Conservation (phyloP, 768 basidiomycete genomes). For the Amanita muscaria region DNA sequence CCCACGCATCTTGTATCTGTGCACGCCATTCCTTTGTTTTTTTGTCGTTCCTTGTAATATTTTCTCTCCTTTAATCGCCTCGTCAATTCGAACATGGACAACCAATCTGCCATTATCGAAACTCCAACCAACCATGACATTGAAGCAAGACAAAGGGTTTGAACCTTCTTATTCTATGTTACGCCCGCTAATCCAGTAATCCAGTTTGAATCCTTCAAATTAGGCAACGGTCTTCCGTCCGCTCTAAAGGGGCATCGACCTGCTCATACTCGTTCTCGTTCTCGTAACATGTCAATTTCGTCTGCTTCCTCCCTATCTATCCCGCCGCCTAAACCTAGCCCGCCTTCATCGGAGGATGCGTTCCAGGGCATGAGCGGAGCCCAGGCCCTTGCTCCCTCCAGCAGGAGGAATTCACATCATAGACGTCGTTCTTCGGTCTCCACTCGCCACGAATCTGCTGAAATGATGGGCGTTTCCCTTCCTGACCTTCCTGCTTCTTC, state of each 20-base stretch:
- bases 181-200: conserved; percentile 3
- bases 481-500: conserved; percentile 54
- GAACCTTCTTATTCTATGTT: conserved; percentile 3
- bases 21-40: conserved; percentile 34
- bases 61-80: conserved; percentile 26
- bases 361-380: not conserved
- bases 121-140: conserved; percentile 26
- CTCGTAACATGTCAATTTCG: conserved; percentile 56
- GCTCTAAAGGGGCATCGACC: conserved; percentile 28
- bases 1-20: conserved; percentile 14
- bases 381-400: conserved; percentile 20
- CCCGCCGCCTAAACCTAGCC: conserved; percentile 10
- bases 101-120: conserved; percentile 19
- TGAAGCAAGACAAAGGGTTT: conserved; percentile 34
- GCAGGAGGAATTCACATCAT: conserved; percentile 75
- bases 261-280: conserved; percentile 60
- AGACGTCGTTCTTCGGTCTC: conserved; percentile 82
- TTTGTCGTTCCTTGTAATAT: conserved; percentile 26
- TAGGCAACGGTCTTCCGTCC: conserved; percentile 43
- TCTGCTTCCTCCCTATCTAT: conserved; percentile 26
- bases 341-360: not conserved
- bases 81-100: conserved; percentile 21
- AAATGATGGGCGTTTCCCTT: conserved; percentile 78
- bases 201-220: conserved; percentile 68
- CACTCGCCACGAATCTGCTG: conserved; percentile 82